Evolutionary conservation across 768 basidiomycete species (phyloP).

Genomic region (Phallus indusiatus): DNA sequence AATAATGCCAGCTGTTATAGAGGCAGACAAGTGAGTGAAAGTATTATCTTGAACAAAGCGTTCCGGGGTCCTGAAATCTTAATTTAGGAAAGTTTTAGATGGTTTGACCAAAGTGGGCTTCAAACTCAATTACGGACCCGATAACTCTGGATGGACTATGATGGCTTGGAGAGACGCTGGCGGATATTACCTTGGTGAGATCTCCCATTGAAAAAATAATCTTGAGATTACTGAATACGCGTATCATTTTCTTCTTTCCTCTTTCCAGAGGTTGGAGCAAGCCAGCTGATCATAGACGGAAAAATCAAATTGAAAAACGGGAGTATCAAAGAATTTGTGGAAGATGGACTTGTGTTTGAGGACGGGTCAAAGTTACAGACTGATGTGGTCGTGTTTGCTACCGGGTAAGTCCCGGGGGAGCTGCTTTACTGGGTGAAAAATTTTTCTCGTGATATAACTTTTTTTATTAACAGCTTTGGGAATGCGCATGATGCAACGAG

Average conservation of each 20-base stretch:
- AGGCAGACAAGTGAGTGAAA: conserved; percentile 17
- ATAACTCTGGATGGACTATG: conserved; percentile 41
- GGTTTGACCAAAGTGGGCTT: conserved; percentile 52
- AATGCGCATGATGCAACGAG: conserved; percentile 31
- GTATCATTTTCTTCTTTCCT: neutral
- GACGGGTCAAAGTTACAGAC: conserved; percentile 37
- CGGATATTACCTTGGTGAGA: conserved; percentile 58
- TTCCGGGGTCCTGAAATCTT: neutral
- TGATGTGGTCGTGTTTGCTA: conserved; percentile 52
- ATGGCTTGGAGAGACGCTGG: conserved; percentile 41
- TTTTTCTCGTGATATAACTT: neutral
- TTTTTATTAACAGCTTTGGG: conserved; percentile 30
- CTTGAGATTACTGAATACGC: neutral
- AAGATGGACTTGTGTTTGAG: conserved; percentile 36
- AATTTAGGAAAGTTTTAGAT: conserved; percentile 38
- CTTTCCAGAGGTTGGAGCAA: conserved; percentile 43
- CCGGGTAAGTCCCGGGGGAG: conserved; percentile 32
- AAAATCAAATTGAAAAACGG: conserved; percentile 66
- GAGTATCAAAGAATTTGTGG: conserved; percentile 36
- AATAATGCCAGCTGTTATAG: conserved; percentile 23
- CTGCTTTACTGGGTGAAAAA: neutral
- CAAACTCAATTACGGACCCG: conserved; percentile 39
- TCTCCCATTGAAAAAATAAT: neutral
- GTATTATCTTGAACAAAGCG: conserved; percentile 15
- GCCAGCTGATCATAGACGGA: conserved; percentile 53